phyloP scores from a whole-genome alignment of 2,329 filamentous ascomycete species.

The Aspergillus pseudonomiae region DNA sequence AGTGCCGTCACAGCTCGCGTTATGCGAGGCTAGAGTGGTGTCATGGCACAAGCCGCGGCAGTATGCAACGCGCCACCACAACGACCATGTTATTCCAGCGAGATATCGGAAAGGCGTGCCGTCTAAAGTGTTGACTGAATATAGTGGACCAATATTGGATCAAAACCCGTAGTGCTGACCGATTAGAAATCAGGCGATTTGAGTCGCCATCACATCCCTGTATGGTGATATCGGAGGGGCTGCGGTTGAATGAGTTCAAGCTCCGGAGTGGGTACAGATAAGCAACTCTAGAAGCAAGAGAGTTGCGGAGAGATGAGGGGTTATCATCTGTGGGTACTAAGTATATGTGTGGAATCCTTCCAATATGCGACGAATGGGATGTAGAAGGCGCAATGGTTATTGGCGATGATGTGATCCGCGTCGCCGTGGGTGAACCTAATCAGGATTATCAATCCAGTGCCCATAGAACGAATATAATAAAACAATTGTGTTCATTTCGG shows the following conservation, averaged over 20 bases:
- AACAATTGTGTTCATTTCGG: neutral
- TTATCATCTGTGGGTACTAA: neutral
- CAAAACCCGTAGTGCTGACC: neutral
- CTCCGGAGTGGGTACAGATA: slow-evolving; percentile 12
- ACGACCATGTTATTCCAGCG: neutral
- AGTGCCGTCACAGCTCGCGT: slow-evolving; percentile 1
- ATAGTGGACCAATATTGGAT: neutral
- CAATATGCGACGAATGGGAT: slow-evolving; percentile 5
- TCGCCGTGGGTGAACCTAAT: neutral
- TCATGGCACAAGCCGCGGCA: slow-evolving; percentile 5
- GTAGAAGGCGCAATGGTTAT: slow-evolving; percentile 32
- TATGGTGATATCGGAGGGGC: slow-evolving; percentile 26
- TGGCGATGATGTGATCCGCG: slow-evolving; percentile 36
- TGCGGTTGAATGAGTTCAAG: neutral
- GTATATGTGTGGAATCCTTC: neutral
- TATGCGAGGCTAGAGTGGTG: slow-evolving; percentile 14
- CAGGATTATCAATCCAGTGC: neutral
- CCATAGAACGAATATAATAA: neutral
- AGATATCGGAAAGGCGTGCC: neutral
- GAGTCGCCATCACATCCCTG: slow-evolving; percentile 26
- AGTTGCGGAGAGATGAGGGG: slow-evolving; percentile 11
- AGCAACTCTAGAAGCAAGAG: slow-evolving; percentile 1
- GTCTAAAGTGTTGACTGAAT: neutral
- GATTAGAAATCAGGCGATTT: slow-evolving; percentile 15
- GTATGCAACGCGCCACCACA: neutral